Evolutionary conservation across 257 asterid species (phyloP).

Genomic region (Leonotis leonurus): DNA sequence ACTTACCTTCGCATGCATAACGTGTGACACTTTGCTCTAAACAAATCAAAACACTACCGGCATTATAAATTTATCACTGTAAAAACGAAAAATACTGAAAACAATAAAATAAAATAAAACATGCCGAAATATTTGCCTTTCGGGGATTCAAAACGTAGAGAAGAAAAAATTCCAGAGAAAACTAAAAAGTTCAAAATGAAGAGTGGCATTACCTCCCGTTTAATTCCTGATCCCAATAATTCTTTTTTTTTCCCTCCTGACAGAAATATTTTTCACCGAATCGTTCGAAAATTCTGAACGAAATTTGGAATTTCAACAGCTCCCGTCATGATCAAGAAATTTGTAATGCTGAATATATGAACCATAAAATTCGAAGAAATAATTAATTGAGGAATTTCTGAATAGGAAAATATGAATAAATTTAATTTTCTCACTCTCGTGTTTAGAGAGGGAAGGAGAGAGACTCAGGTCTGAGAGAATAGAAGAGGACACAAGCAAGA

Average conservation of each 20-base stretch:
- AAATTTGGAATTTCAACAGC: conserved; percentile 9
- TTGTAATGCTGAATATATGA: conserved; percentile 14
- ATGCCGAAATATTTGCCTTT: conserved; percentile 15
- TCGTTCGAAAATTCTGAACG: conserved; percentile 8
- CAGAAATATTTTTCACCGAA: conserved; percentile 9
- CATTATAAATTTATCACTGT: conserved; percentile 22
- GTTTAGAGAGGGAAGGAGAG: conserved; percentile 6
- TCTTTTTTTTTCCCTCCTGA: neutral
- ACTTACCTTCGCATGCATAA: conserved; percentile 22
- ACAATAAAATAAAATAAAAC: neutral
- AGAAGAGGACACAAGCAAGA: conserved; percentile 3
- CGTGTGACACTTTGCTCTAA: neutral
- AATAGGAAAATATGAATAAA: neutral
- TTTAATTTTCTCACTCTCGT: conserved; percentile 16
- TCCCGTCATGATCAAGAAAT: conserved; percentile 20
- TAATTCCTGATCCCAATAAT: conserved; percentile 24
- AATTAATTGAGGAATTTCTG: conserved; percentile 2
- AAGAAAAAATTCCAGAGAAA: neutral
- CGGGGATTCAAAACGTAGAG: conserved; percentile 1
- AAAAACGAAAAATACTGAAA: neutral
- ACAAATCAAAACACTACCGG: conserved; percentile 10
- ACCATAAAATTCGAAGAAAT: conserved; percentile 7
- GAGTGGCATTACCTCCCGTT: conserved; percentile 28
- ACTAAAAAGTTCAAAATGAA: conserved; percentile 1
- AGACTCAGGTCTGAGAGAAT: too few relatives aligned